phyloP scores from a whole-genome alignment of 371 early-diverging fungal species.

The Dichotomocladium elegans region DNA sequence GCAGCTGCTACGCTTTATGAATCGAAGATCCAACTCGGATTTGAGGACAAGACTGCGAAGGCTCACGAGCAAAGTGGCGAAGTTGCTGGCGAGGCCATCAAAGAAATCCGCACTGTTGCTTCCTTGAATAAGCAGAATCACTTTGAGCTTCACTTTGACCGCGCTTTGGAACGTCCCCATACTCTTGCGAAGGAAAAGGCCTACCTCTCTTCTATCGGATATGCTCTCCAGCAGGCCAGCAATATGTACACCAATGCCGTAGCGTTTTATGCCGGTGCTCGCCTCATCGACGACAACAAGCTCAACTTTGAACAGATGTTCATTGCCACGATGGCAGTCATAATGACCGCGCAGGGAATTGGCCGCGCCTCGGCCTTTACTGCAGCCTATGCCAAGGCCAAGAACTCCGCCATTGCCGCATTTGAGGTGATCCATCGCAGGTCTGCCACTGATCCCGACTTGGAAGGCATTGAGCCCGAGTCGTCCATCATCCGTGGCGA shows the following conservation, averaged over 20 bases:
- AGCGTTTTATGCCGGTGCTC: conserved; percentile 53
- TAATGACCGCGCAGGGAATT: conserved; percentile 67
- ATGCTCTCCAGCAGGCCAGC: conserved; percentile 64
- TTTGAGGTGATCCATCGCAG: conserved; percentile 70
- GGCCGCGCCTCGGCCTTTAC: conserved; percentile 53
- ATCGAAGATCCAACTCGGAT: conserved; percentile 43
- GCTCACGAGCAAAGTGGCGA: conserved; percentile 68
- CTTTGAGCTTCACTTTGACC: conserved; percentile 55
- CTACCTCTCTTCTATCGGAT: conserved; percentile 53
- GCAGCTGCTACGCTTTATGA: conserved; percentile 38
- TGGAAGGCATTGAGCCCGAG: conserved; percentile 48
- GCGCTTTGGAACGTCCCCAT: conserved; percentile 63
- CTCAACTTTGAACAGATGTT: conserved; percentile 44
- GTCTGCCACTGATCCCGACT: conserved; percentile 71
- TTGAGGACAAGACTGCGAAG: conserved; percentile 55
- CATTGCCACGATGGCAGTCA: conserved; percentile 61
- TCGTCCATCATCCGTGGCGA: conserved; percentile 42
- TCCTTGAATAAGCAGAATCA: conserved; percentile 70
- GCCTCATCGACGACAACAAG: conserved; percentile 31
- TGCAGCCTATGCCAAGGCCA: conserved; percentile 69
- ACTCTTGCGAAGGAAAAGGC: conserved; percentile 54
- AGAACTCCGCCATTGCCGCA: conserved; percentile 73
- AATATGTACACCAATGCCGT: conserved; percentile 60
- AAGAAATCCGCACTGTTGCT: conserved; percentile 84
- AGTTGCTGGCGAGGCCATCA: conserved; percentile 80